Base-by-base conservation (phyloP, 2,329 filamentous ascomycete genomes). In the Huntiella moniliformis region DNA sequence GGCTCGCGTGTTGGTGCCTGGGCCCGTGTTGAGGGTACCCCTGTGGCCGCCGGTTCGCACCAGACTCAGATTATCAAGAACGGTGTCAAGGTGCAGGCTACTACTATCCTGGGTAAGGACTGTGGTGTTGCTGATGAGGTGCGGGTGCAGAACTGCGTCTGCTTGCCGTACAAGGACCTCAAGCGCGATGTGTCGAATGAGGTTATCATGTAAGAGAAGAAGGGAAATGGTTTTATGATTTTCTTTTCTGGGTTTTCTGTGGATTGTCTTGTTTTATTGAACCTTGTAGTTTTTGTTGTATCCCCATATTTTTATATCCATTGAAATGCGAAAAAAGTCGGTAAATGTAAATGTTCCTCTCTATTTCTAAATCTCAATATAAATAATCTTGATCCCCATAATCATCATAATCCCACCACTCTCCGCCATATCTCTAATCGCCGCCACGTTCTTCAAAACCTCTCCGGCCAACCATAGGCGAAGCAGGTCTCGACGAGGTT, bases 91-190 rank as follows among this genome's bases (percentile, higher is more conserved):
- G 91, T 98, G 44, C 91, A 96, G 70, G 93, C 85, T 62, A 91
- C 96, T 59, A 96, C 88, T 40, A 98, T 96, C 54, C 64, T 98
- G 52, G 88, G 88, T 59, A 95, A 96, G 70, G 91, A 98, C 63
- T 96, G 88, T 58, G 76, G 70, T 47, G 91, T 96, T 28, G 86
- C 81, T 3, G 91, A 98, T 56, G 91, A 96, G 64, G 79, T 96
- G 8, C 77, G 86, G 52, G 86, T 98, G 55, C 88, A 96, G 67
- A 96, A 98, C 67, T 98, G 91, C 61, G 79, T 98, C 50, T 96
- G 91, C 66, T 65, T 98, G 67, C 91, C 91, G 7, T 94, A 87
- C 65, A 98, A 98, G 73, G 91, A 96, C 67, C 66, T 98, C 61
- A 96, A 95, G 77, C 76, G 87, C 80, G 85, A 93, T 61, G 85